Base-by-base conservation (phyloP, 306 rosid species). In the Inga laurina region DNA sequence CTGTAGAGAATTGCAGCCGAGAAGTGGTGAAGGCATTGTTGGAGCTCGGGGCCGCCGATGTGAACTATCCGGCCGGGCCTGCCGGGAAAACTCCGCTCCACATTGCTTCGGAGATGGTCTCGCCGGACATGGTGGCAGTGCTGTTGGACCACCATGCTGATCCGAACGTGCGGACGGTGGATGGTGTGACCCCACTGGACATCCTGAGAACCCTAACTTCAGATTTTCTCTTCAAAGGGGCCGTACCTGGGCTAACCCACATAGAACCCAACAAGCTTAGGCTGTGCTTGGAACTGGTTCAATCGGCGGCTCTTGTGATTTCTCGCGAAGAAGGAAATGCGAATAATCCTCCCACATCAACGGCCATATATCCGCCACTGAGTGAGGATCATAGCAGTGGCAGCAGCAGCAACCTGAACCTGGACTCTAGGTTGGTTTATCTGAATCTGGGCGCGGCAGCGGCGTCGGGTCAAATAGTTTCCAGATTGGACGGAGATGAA, bases 181-280 rank as follows among this genome's bases (percentile, higher is more conserved):
- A 88, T 9, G 96, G 91, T 0, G 83, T 92, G 48, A 92, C 98
- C 0, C 97, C 99, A 0, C 85, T 97, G 1, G 99, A 97, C 81
- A 92, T 94, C 0, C 91, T 97, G 2, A 84, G 99, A 94, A 97
- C 99, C 97, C 97, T 97, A 91, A 97, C 99, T 3, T 97, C 99
- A 0, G 99, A 97, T 82, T 97, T 97, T 27, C 94, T 97, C 8
- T 97, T 97, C 91, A 97, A 97, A 85, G 99, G 99, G 15, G 99
- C 99, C 3, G 97, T 97, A 2, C 99, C 99, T 4, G 99, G 99
- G 32, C 78, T 97, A 15, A 90, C 97, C 3, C 98, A 97, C 85
- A 94, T 94, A 1, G 99, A 97, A 54, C 99, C 99, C 5, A 97
- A 97, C 90, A 97, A 97, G 83, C 91, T 97, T 7, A 88, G 99